Evolutionary conservation across 257 asterid species (phyloP).

Genomic region (Plantago ovata): DNA sequence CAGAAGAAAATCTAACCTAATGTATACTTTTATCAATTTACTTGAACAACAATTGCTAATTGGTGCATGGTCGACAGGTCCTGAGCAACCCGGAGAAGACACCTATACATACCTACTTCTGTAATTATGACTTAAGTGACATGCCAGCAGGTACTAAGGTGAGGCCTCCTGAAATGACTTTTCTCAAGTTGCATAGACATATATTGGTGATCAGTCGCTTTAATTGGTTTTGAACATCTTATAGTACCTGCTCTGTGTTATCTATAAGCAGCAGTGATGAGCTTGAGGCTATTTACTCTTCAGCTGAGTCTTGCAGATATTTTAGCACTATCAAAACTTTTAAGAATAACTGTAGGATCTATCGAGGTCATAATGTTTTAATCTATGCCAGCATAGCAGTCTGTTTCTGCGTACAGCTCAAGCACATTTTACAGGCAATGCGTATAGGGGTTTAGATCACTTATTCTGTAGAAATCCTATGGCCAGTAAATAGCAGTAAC

Average conservation of each 20-base stretch:
- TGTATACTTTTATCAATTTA: conserved; percentile 2
- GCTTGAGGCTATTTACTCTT: neutral
- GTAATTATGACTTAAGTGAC: conserved; percentile 75
- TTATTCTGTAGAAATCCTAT: neutral
- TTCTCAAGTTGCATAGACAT: neutral
- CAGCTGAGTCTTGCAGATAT: no score
- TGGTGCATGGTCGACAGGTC: conserved; percentile 40
- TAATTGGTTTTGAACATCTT: neutral
- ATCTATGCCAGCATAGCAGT: neutral
- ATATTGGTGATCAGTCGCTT: neutral
- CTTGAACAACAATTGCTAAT: conserved; percentile 7
- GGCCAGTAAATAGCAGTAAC: neutral
- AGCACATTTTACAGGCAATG: neutral
- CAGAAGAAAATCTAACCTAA: neutral
- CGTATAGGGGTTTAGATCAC: neutral
- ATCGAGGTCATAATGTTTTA: neutral
- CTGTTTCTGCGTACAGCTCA: neutral
- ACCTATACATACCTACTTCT: conserved; percentile 74
- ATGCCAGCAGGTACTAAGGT: conserved; percentile 93
- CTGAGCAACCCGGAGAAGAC: conserved; percentile 91
- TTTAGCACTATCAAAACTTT: no score
- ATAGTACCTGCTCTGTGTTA: conserved; percentile 3
- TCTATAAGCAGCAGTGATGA: conserved; percentile 7
- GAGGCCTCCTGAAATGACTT: conserved; percentile 17
- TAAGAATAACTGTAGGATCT: neutral